Evolutionary conservation across 2,329 filamentous ascomycete genomes (phyloP).

Genomic region (Exophiala spinifera): DNA sequence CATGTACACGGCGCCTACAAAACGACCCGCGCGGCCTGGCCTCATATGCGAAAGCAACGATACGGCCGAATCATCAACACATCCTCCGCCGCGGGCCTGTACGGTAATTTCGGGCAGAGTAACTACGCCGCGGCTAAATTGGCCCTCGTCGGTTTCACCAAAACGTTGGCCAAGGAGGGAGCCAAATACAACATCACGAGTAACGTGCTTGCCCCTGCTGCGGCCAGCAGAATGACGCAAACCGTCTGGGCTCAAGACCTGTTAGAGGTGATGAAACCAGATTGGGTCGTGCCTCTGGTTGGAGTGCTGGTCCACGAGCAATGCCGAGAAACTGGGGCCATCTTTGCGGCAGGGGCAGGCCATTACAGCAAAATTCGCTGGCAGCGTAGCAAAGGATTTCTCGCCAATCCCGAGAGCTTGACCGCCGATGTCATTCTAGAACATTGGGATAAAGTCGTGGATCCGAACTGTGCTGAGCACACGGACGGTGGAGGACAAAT

Average conservation of each 20-base stretch:
- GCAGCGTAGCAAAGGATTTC: slow-evolving; percentile 84
- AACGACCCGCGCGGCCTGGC: slow-evolving; percentile 94
- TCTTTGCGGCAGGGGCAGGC: slow-evolving; percentile 91
- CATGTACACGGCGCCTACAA: slow-evolving; percentile 94
- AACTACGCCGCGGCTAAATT: slow-evolving; percentile 98
- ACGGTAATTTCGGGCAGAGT: slow-evolving; percentile 89
- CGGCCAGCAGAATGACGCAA: slow-evolving; percentile 90
- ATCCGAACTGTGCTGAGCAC: slow-evolving; percentile 81
- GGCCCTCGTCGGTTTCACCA: slow-evolving; percentile 91
- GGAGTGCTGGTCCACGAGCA: slow-evolving; percentile 85
- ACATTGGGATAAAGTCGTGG: slow-evolving; percentile 82
- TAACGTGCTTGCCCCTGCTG: slow-evolving; percentile 93
- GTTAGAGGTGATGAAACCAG: slow-evolving; percentile 54
- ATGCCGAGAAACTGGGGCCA: slow-evolving; percentile 74
- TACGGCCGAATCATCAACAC: slow-evolving; percentile 95
- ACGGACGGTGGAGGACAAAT: slow-evolving; percentile 78
- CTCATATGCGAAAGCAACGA: slow-evolving; percentile 95
- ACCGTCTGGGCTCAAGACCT: slow-evolving; percentile 75
- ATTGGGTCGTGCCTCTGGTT: slow-evolving; percentile 92
- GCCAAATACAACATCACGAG: slow-evolving; percentile 93
- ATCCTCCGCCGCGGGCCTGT: slow-evolving; percentile 86
- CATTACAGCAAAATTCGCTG: slow-evolving; percentile 89
- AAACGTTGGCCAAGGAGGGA: slow-evolving; percentile 96
- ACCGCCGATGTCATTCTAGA: slow-evolving; percentile 82
- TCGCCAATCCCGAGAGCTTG: slow-evolving; percentile 85